Evolutionary conservation across 1,284 basidiomycete species (phyloP).

Genomic region (Rhizoctonia solani): DNA sequence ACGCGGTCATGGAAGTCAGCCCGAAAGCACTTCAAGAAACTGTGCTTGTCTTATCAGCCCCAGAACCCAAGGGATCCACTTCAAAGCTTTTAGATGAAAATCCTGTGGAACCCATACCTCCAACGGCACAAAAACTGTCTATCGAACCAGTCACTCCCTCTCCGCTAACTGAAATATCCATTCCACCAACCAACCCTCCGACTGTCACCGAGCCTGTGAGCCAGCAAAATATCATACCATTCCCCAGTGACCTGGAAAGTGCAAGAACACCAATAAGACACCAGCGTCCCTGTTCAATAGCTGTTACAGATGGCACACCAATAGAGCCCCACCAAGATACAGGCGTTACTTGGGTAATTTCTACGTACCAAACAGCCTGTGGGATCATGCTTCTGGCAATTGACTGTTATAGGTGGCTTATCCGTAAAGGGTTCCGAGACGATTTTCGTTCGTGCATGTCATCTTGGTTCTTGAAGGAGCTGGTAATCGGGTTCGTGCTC

Average conservation of each 20-base stretch:
- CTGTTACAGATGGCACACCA: not conserved
- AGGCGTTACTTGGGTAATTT: not conserved
- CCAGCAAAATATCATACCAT: constrained; percentile 11
- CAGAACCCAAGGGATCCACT: not conserved
- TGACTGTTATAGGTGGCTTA: constrained; percentile 13
- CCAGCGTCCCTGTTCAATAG: not conserved
- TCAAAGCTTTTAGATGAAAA: not conserved
- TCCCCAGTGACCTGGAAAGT: not conserved
- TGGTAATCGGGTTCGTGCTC: constrained; percentile 3
- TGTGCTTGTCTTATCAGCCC: not conserved
- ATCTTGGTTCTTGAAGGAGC: constrained; percentile 15
- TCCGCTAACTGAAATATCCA: too few species aligned
- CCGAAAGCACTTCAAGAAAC: not conserved
- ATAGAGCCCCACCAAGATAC: not conserved
- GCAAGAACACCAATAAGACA: not conserved
- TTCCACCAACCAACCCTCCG: not conserved
- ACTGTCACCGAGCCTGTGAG: not conserved
- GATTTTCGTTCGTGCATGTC: constrained; percentile 28
- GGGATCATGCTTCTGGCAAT: constrained; percentile 6
- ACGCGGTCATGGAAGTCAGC: not conserved
- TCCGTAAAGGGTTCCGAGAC: constrained; percentile 14
- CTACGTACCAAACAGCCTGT: constrained; percentile 1
- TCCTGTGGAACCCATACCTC: not conserved
- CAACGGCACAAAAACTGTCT: not conserved
- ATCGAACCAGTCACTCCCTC: not conserved